A percentile compares a stretch with the other conserved stretches of the same genome.
phyloP scores from a whole-genome alignment of 108 stramenopile species.

The Chaetoceros tenuissimus region DNA sequence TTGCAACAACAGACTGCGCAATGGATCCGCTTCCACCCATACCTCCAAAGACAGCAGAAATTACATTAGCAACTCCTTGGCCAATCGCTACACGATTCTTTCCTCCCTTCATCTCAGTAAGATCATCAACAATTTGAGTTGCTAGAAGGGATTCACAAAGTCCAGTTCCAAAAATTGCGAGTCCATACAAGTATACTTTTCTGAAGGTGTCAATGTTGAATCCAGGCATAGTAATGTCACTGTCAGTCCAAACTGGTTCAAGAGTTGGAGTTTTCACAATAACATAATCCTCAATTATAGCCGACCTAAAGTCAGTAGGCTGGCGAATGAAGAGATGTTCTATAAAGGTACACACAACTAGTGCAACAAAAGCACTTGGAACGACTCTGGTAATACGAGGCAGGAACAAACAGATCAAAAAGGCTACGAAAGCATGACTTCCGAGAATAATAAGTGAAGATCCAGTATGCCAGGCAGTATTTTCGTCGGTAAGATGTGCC shows the following conservation, averaged over 20 bases:
- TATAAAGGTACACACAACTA: neutral
- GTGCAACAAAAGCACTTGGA: conserved; percentile 4
- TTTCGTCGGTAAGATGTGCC: neutral
- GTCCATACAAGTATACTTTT: conserved; percentile 1
- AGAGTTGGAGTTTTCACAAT: neutral
- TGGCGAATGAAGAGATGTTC: neutral
- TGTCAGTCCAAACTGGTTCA: neutral
- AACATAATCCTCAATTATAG: conserved; percentile 3
- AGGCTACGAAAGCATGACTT: neutral
- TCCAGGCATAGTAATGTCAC: neutral
- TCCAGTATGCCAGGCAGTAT: neutral
- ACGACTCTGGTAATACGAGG: neutral
- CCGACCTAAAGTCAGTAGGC: neutral
- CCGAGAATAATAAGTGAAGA: neutral
- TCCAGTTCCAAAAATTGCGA: conserved; percentile 4
- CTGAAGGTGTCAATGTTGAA: conserved; percentile 3
- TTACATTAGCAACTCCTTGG: conserved; percentile 1
- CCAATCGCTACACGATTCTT: conserved; percentile 4
- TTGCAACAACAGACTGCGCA: neutral
- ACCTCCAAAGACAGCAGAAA: conserved; percentile 1
- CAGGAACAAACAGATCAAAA: neutral
- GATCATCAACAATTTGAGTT: neutral
- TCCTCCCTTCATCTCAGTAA: neutral
- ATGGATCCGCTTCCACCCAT: conserved; percentile 6
- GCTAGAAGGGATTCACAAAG: conserved; percentile 1